Conservation (phyloP, 805 yeast genomes). For the Spathaspora girioi region DNA sequence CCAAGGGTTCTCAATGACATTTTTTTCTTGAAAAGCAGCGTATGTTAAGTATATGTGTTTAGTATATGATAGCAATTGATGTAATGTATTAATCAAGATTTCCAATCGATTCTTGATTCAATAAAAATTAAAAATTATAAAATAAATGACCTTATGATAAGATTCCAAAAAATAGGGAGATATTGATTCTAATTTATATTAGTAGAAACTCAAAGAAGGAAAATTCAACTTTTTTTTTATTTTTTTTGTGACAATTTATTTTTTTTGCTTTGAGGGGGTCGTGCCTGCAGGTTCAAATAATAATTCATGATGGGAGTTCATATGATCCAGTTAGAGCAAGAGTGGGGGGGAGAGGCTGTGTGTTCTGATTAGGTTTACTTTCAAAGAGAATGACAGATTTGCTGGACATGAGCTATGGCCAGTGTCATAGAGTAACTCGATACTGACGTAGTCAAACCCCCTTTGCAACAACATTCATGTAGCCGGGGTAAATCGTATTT, state of each 20-base stretch:
- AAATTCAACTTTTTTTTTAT: not conserved
- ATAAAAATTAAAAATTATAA: not conserved
- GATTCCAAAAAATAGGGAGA: not conserved
- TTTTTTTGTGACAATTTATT: not conserved
- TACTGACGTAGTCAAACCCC: no score
- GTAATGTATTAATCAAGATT: not conserved
- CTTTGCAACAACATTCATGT: not conserved
- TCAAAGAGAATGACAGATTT: no score
- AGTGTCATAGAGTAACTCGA: no score
- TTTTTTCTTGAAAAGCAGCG: not conserved
- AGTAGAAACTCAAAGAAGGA: not conserved
- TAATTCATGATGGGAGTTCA: not conserved
- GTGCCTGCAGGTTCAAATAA: not conserved
- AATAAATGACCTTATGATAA: not conserved
- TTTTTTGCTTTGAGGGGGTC: not conserved
- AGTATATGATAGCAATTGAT: not conserved
- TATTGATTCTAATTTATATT: not conserved
- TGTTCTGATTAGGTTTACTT: no score
- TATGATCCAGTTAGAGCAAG: not conserved
- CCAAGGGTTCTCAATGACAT: conserved; percentile 44
- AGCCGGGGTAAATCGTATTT: not conserved
- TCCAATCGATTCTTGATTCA: not conserved
- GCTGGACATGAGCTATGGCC: no score
- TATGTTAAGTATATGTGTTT: not conserved
- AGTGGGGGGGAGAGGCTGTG: no score